These are phyloP conservation scores for Vaccinium vitisidaea DNA, from an alignment of 148 eudicot species.

Conservation along the genomic window DNA sequence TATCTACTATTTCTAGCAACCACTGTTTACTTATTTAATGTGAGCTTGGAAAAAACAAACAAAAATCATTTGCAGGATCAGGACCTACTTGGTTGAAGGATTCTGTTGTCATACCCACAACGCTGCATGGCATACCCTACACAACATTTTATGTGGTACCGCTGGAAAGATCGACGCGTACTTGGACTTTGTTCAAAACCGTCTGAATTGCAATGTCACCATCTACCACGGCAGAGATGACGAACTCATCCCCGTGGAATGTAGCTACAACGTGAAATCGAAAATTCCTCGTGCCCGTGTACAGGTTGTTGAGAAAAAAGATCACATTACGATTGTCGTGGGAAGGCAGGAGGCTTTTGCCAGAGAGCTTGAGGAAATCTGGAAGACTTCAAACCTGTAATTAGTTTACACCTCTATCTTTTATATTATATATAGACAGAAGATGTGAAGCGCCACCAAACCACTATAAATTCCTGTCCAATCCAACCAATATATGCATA, in stretches of 20 bases:
- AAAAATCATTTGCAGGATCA: background rate
- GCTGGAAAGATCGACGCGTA: background rate
- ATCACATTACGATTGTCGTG: background rate
- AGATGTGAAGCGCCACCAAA: background rate
- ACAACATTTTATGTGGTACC: background rate
- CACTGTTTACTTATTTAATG: background rate
- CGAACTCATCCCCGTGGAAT: constrained; percentile 4
- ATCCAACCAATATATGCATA: background rate
- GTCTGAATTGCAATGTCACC: background rate
- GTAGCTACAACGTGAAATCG: background rate
- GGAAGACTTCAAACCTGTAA: constrained; percentile 8
- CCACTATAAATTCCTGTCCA: background rate
- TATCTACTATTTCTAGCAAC: background rate
- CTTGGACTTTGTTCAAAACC: background rate
- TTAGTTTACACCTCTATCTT: background rate
- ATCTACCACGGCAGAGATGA: background rate
- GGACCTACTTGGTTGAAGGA: constrained; percentile 1
- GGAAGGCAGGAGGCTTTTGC: constrained; percentile 7
- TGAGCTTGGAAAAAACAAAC: background rate
- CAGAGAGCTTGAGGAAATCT: background rate
- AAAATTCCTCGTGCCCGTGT: background rate
- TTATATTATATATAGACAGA: background rate
- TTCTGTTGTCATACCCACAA: constrained; percentile 4
- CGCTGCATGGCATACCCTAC: constrained; percentile 2
- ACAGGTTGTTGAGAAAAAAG: background rate